Conservation (phyloP, 2,329 filamentous ascomycete species). For the Ascochyta viciae-villosae region DNA sequence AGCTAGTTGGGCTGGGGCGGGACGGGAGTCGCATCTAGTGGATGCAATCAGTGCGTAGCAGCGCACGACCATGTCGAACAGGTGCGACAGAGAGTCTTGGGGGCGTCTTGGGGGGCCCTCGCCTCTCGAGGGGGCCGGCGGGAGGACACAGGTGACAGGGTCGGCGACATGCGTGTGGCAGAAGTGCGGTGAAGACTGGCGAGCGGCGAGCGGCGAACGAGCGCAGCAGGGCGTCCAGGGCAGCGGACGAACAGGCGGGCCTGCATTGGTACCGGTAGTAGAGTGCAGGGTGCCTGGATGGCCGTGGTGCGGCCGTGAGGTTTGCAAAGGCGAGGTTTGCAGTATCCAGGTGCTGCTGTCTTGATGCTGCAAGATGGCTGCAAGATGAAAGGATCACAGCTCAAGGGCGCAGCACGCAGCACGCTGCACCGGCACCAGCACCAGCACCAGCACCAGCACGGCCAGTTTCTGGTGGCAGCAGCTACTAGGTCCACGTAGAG, state of each 20-base stretch:
- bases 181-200: slow-evolving; percentile 7
- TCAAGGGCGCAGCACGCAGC: not conserved
- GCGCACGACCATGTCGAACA: slow-evolving; percentile 35
- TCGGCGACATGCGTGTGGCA: slow-evolving; percentile 17
- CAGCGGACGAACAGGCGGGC: slow-evolving; percentile 24
- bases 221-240: not conserved
- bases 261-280: not conserved
- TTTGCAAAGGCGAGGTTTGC: not conserved
- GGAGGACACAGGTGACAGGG: slow-evolving; percentile 3
- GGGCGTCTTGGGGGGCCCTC: not conserved
- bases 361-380: not conserved
- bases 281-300: not conserved
- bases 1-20: slow-evolving; percentile 38
- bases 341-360: no score
- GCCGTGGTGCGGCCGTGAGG: not conserved
- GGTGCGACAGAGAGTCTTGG: slow-evolving; percentile 26
- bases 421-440: no score
- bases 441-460: no score
- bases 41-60: slow-evolving; percentile 24
- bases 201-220: slow-evolving; percentile 7
- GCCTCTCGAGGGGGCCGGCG: not conserved
- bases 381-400: not conserved
- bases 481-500: not conserved
- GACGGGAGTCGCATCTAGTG: slow-evolving; percentile 34
- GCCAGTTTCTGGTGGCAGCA: no score